phyloP scores from a whole-genome alignment of 2,329 filamentous ascomycete genomes.

The Colletotrichum orbiculare region DNA sequence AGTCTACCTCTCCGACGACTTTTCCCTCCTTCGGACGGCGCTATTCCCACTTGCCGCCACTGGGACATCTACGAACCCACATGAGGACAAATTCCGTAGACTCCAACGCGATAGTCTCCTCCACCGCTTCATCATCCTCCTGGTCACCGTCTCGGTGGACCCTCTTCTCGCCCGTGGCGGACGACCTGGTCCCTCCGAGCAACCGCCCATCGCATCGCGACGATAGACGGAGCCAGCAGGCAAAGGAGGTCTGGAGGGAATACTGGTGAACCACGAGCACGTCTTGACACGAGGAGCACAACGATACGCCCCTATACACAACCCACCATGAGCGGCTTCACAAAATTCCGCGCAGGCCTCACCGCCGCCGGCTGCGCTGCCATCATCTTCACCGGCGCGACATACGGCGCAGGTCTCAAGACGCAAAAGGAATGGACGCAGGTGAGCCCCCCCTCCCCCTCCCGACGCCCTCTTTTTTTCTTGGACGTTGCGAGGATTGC shows the following conservation, averaged over 20 bases:
- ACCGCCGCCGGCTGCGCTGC: slow-evolving; percentile 58
- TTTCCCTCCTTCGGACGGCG: slow-evolving; percentile 4
- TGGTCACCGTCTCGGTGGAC: slow-evolving; percentile 21
- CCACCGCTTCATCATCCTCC: slow-evolving; percentile 12
- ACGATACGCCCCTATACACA: slow-evolving; percentile 29
- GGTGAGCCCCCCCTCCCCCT: slow-evolving; percentile 43
- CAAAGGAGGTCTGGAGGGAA: slow-evolving; percentile 42
- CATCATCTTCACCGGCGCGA: slow-evolving; percentile 57
- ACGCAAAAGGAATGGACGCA: slow-evolving; percentile 58
- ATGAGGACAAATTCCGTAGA: slow-evolving; percentile 26
- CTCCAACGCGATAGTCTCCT: slow-evolving; percentile 27
- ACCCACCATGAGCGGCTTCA: slow-evolving; percentile 32
- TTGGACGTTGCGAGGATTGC: background rate
- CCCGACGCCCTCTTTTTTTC: background rate
- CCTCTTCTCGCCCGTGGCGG: background rate
- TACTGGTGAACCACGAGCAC: slow-evolving; percentile 40
- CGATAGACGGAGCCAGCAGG: slow-evolving; percentile 38
- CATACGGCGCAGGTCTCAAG: slow-evolving; percentile 63
- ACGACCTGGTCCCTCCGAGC: background rate
- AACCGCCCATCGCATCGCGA: slow-evolving; percentile 36
- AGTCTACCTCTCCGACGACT: slow-evolving; percentile 1
- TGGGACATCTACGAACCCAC: slow-evolving; percentile 14
- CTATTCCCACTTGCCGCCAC: background rate
- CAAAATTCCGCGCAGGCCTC: slow-evolving; percentile 40
- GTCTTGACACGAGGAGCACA: background rate